Evolutionary conservation across 148 eudicot species (phyloP), one percentile per base, ranked within the genome.

Genomic region (Rhododendron simsii): DNA sequence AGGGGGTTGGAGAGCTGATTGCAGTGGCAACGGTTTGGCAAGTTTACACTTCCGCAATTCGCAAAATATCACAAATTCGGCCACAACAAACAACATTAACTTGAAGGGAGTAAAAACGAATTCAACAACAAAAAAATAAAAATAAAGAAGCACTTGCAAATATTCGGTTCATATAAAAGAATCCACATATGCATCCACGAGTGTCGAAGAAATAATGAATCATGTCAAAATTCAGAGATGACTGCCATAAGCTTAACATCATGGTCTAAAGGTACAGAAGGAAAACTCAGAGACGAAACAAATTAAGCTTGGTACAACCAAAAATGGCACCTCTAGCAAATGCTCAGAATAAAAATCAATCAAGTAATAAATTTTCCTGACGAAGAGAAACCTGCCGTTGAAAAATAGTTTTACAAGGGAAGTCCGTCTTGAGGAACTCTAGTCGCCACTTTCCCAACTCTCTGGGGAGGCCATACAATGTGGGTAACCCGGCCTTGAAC

Each of bases 391-490:
- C 74, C 76, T 61, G 73, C 20, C 15, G 5, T 11, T 75, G 48
- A 30, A 4, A 28, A 51, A 44, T 28, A 37, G 12, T 59, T 13
- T 86, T 78, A 90, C 80, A 84, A 83, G 48, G 90, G 83, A 78
- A 92, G 77, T 83, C 93, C 82, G 41, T 86, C 86, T 26, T 35
- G 87, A 85, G 92, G 84, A 83, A 87, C 83, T 84, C 75, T 85
- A 78, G 89, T 85, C 55, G 89, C 85, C 21, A 97, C 94, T 94
- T 89, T 89, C 76, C 94, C 94, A 2, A 92, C 87, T 84, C 98
- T 93, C 26, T 93, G 91, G 88, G 98, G 99, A 9, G 99, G 99
- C 98, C 99, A 97, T 53, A 95, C 81, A 84, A 93, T 83, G 88
- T 93, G 96, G 10, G 94, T 94, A 67, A 92, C 94, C 84, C 98